Evolutionary conservation across 768 basidiomycete species (phyloP).

Genomic region (Auriscalpium microsporum): DNA sequence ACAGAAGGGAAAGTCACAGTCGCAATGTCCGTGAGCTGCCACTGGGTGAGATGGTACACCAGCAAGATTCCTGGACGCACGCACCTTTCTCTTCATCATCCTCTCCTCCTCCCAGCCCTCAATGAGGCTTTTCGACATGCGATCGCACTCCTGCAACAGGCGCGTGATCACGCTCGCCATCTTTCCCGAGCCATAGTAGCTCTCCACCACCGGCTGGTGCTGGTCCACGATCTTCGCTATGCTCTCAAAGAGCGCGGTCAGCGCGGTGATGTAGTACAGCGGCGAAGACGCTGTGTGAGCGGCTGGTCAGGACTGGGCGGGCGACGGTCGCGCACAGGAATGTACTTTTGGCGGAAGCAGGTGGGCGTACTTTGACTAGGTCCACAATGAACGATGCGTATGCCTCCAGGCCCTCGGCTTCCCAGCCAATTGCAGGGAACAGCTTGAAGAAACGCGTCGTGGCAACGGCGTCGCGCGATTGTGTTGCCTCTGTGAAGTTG

Average conservation of each 20-base stretch:
- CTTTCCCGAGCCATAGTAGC: slow-evolving; percentile 88
- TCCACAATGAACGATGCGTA: slow-evolving; percentile 93
- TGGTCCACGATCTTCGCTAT: slow-evolving; percentile 96
- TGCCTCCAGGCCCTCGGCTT: slow-evolving; percentile 81
- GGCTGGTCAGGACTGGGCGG: slow-evolving; percentile 1
- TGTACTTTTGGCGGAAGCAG: slow-evolving; percentile 76
- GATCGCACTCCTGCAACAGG: slow-evolving; percentile 80
- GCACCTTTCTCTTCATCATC: slow-evolving; percentile 68
- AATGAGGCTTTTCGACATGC: slow-evolving; percentile 65
- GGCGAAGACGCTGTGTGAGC: slow-evolving; percentile 71
- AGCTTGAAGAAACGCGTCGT: slow-evolving; percentile 95
- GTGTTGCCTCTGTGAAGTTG: slow-evolving; percentile 80
- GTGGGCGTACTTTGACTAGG: slow-evolving; percentile 71
- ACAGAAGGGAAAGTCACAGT: slow-evolving; percentile 19
- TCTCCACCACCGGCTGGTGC: slow-evolving; percentile 95
- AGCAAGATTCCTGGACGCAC: not conserved
- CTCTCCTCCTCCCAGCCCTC: slow-evolving; percentile 92
- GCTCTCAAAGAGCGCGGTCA: slow-evolving; percentile 91
- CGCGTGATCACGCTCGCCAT: slow-evolving; percentile 74
- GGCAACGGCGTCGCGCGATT: slow-evolving; percentile 70
- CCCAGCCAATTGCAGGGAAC: slow-evolving; percentile 93
- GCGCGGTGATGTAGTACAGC: slow-evolving; percentile 79
- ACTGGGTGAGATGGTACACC: not conserved
- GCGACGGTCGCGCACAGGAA: slow-evolving; percentile 9
- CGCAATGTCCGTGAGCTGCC: slow-evolving; percentile 28